A percentile compares a stretch with the other conserved stretches of the same genome.
Conservation (phyloP, 2,329 filamentous ascomycete genomes). For the Cucurbitaria berberidis region DNA sequence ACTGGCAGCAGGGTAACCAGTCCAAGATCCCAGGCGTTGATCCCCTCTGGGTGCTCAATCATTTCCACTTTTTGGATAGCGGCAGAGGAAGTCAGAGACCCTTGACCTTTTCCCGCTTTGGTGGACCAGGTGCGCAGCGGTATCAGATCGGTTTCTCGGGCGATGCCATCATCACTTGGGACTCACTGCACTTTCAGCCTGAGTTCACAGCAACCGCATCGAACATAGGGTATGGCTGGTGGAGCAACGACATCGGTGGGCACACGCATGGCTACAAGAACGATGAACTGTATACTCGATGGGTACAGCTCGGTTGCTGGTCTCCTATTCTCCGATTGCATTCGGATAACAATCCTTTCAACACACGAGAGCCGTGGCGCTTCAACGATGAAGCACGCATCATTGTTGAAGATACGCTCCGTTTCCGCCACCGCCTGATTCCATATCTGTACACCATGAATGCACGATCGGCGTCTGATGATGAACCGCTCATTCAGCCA, state of each 20-base stretch:
- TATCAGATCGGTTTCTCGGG: conserved; percentile 71
- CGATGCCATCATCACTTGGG: conserved; percentile 66
- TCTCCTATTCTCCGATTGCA: conserved; percentile 68
- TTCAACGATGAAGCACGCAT: conserved; percentile 56
- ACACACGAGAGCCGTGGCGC: conserved; percentile 67
- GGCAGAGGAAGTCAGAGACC: conserved; percentile 52
- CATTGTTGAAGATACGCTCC: conserved; percentile 59
- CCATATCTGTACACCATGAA: conserved; percentile 68
- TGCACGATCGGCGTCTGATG: conserved; percentile 51
- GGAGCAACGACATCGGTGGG: conserved; percentile 72
- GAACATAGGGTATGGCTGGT: conserved; percentile 73
- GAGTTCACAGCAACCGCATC: conserved; percentile 71
- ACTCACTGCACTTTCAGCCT: conserved; percentile 66
- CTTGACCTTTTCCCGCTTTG: conserved; percentile 67
- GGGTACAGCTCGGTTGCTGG: conserved; percentile 67
- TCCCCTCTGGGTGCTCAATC: conserved; percentile 69
- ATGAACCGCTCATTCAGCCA: conserved; percentile 63
- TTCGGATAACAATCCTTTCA: conserved; percentile 64
- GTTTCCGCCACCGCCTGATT: conserved; percentile 63
- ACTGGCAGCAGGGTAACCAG: conserved; percentile 68
- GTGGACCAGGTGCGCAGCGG: conserved; percentile 66
- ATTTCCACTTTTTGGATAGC: conserved; percentile 67
- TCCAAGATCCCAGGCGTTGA: conserved; percentile 65
- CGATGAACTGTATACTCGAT: conserved; percentile 65
- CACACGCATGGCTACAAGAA: conserved; percentile 63